Conservation (phyloP, 768 basidiomycete species). For the Lactarius evosmus region DNA sequence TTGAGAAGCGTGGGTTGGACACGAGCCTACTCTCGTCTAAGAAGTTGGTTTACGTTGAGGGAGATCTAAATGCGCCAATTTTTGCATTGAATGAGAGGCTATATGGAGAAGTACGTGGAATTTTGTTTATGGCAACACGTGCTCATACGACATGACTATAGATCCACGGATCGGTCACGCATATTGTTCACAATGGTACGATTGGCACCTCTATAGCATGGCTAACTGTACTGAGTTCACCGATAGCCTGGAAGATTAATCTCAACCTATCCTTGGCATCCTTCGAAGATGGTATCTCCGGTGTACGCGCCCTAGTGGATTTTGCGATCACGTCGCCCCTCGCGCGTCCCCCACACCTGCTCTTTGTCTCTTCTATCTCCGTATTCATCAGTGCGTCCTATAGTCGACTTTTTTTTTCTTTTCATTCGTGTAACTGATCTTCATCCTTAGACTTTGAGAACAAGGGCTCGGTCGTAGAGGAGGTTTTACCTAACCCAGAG, state of each 20-base stretch:
- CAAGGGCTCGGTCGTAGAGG: slow-evolving; percentile 26
- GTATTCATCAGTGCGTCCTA: slow-evolving; percentile 28
- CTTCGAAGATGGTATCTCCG: slow-evolving; percentile 29
- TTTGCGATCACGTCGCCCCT: slow-evolving; percentile 28
- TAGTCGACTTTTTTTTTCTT: background rate
- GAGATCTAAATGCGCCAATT: slow-evolving; percentile 21
- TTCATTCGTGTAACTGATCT: background rate
- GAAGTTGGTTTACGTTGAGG: slow-evolving; percentile 31
- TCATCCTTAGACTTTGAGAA: slow-evolving; percentile 28
- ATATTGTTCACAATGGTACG: slow-evolving; percentile 30
- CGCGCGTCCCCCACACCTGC: slow-evolving; percentile 22
- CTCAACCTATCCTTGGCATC: slow-evolving; percentile 30
- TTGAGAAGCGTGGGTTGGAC: slow-evolving; percentile 28
- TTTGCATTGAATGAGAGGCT: slow-evolving; percentile 18
- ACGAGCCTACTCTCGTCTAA: slow-evolving; percentile 18
- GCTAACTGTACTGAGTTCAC: background rate
- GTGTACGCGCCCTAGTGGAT: slow-evolving; percentile 28
- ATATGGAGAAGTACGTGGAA: slow-evolving; percentile 23
- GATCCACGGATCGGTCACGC: slow-evolving; percentile 25
- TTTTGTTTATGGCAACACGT: background rate
- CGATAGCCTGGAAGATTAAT: slow-evolving; percentile 30
- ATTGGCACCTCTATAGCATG: background rate
- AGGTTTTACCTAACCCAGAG: slow-evolving; percentile 20
- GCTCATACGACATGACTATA: slow-evolving; percentile 6
- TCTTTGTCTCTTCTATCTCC: slow-evolving; percentile 31